Conservation (phyloP, 345 rosid species). For the Boechera stricta region DNA sequence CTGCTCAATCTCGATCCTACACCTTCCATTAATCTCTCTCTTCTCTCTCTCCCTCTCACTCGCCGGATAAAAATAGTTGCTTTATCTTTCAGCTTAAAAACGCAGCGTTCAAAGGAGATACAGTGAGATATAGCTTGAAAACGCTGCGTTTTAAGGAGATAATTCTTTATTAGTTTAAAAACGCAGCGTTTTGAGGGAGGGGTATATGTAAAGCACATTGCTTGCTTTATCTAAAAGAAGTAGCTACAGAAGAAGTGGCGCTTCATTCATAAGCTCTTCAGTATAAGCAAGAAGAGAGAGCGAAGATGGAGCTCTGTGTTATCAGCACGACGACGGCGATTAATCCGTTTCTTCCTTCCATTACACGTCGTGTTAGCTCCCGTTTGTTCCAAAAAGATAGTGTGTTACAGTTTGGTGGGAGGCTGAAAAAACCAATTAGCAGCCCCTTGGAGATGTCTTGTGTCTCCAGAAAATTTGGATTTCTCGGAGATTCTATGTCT, state of each 20-base stretch:
- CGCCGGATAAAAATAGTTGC: slow-evolving; percentile 24
- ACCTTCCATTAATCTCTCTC: slow-evolving; percentile 65
- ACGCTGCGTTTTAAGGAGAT: slow-evolving; percentile 11
- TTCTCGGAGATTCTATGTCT: background rate
- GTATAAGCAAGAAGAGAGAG: slow-evolving; percentile 10
- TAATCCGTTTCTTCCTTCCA: slow-evolving; percentile 30
- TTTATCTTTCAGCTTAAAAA: slow-evolving; percentile 7
- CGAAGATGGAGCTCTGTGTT: slow-evolving; percentile 71
- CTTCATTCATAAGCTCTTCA: slow-evolving; percentile 12
- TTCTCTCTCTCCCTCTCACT: slow-evolving; percentile 16
- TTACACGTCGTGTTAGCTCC: slow-evolving; percentile 26
- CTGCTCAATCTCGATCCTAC: slow-evolving; percentile 88
- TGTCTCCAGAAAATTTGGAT: slow-evolving; percentile 49
- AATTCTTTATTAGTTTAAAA: background rate
- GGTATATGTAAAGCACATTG: background rate
- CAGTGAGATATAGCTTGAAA: background rate
- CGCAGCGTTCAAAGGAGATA: background rate
- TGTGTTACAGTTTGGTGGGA: slow-evolving; percentile 42
- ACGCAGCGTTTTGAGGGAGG: slow-evolving; percentile 1
- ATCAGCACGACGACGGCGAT: slow-evolving; percentile 44
- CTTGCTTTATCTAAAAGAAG: slow-evolving; percentile 40
- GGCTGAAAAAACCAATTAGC: slow-evolving; percentile 35
- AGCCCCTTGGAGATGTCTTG: slow-evolving; percentile 42
- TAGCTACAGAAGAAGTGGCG: slow-evolving; percentile 33
- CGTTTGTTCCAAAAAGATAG: slow-evolving; percentile 27